These are phyloP conservation scores for Xerocomus nothofagi DNA, from an alignment of 1,284 basidiomycete species.

Conservation along the genomic window DNA sequence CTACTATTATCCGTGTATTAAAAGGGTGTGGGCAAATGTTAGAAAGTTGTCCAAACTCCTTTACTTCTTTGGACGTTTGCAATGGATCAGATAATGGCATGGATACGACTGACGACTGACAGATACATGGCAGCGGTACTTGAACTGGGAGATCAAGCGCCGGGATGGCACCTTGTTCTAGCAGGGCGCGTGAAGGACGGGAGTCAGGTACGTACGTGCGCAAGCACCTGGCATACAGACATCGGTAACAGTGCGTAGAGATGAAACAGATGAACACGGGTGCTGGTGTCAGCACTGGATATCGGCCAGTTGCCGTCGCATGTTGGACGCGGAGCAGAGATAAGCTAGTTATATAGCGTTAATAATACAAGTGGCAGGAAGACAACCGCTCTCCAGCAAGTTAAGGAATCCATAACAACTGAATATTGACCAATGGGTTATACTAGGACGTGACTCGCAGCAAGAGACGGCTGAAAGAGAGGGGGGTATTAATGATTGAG, in stretches of 20 bases:
- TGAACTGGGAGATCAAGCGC: background rate
- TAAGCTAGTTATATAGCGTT: slow-evolving; percentile 9
- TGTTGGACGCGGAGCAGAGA: background rate
- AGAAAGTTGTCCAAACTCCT: background rate
- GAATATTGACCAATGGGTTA: background rate
- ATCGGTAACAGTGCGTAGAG: background rate
- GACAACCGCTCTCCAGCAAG: background rate
- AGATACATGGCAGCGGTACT: background rate
- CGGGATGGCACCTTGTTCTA: background rate
- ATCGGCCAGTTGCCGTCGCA: background rate
- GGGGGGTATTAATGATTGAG: background rate
- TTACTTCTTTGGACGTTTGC: too few relatives aligned
- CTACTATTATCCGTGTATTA: slow-evolving; percentile 8
- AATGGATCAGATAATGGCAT: background rate
- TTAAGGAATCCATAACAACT: background rate
- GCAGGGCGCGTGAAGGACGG: too few relatives aligned
- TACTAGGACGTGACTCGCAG: background rate
- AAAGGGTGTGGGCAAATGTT: background rate
- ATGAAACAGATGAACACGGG: background rate
- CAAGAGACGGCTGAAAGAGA: slow-evolving; percentile 6
- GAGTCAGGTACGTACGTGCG: too few relatives aligned
- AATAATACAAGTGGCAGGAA: slow-evolving; percentile 22
- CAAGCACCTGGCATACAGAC: background rate
- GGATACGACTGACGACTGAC: background rate
- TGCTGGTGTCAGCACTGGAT: background rate